phyloP scores from a whole-genome alignment of 345 rosid species.

The Garcia nutans region DNA sequence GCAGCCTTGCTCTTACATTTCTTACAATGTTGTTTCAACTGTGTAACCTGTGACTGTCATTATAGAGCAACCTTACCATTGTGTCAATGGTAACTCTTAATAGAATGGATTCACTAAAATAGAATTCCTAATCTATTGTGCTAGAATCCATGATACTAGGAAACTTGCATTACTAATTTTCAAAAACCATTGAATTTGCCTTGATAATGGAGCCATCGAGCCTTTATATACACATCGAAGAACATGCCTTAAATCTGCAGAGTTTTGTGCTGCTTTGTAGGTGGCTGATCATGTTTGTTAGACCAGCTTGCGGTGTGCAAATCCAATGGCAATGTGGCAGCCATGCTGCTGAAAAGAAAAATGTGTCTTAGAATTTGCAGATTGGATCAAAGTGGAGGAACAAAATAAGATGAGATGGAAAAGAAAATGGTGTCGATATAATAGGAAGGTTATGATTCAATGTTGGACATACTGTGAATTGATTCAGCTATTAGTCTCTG shows the following conservation, averaged over 20 bases:
- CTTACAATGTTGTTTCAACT: too few relatives aligned
- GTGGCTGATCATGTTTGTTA: too few relatives aligned
- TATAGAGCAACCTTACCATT: too few relatives aligned
- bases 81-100: too few relatives aligned
- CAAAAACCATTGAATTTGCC: not conserved
- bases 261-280: too few relatives aligned
- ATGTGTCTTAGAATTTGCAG: not conserved
- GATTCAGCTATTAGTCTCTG: not conserved
- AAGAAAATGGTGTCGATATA: not conserved
- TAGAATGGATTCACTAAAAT: too few relatives aligned
- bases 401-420: not conserved
- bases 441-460: not conserved
- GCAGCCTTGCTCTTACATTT: too few relatives aligned
- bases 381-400: slow-evolving; percentile 1
- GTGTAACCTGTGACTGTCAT: too few relatives aligned
- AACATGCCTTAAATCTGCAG: not conserved
- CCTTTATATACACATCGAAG: not conserved
- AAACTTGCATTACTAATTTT: not conserved
- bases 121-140: too few relatives aligned
- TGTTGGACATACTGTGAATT: slow-evolving; percentile 3
- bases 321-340: too few relatives aligned
- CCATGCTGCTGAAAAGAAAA: not conserved
- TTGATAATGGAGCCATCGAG: not conserved
- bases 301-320: too few relatives aligned
- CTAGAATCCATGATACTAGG: too few relatives aligned